phyloP scores from a whole-genome alignment of 176 grass and related monocot genomes.

The Bolboschoenus planiculmis region DNA sequence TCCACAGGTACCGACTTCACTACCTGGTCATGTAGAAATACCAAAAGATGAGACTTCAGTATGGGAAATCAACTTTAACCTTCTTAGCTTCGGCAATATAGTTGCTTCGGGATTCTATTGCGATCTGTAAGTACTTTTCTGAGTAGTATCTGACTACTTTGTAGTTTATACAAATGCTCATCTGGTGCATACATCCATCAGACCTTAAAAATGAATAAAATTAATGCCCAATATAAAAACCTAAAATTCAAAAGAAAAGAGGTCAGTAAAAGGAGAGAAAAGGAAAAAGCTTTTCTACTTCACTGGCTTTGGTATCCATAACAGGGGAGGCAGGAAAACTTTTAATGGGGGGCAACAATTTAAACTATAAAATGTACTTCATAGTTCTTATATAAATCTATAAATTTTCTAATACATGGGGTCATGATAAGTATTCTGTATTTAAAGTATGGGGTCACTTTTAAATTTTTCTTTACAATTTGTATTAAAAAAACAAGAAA shows the following conservation, averaged over 20 bases:
- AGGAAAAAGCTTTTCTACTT: neutral
- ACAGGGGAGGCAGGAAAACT: too few species aligned
- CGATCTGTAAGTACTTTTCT: constrained; percentile 69
- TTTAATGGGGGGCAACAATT: too few species aligned
- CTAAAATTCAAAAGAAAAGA: neutral
- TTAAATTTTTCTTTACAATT: too few species aligned
- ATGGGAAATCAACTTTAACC: constrained; percentile 76
- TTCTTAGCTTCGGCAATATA: constrained; percentile 70
- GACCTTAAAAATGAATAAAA: neutral
- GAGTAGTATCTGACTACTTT: neutral
- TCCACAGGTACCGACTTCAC: constrained; percentile 22
- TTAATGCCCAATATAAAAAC: neutral
- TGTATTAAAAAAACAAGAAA: too few species aligned
- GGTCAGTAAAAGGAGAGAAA: neutral
- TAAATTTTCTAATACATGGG: too few species aligned
- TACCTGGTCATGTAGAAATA: constrained; percentile 53
- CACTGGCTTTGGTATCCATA: neutral
- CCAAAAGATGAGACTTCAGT: constrained; percentile 64
- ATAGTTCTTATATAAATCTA: too few species aligned
- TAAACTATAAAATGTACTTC: too few species aligned
- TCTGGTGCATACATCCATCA: too few species aligned
- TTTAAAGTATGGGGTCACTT: too few species aligned
- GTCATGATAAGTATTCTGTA: too few species aligned
- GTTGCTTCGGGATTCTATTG: constrained; percentile 66
- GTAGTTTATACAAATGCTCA: neutral